phyloP scores from a whole-genome alignment of 441 rosid genomes.

The Populus hybrid region DNA sequence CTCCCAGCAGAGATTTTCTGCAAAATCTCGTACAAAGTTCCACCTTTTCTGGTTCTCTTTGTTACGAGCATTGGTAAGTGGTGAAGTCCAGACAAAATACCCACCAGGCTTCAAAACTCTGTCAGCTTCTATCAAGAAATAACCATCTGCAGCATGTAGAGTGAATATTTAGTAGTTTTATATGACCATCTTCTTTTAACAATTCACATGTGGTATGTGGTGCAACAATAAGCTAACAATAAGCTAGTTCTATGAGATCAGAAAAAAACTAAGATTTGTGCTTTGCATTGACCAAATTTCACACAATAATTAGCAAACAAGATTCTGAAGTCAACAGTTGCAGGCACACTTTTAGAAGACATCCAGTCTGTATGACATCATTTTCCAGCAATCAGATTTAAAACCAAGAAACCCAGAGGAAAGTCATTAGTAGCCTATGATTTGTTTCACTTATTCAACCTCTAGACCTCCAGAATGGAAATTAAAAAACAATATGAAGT shows the following conservation, averaged over 20 bases:
- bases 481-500: too few relatives aligned
- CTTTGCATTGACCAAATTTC: background rate
- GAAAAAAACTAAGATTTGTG: background rate
- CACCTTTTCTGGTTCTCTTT: slow-evolving; percentile 63
- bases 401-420: background rate
- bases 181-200: background rate
- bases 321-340: background rate
- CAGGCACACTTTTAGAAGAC: background rate
- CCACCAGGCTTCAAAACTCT: slow-evolving; percentile 90
- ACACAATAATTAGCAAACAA: background rate
- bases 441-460: background rate
- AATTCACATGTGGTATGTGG: background rate
- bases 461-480: background rate
- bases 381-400: background rate
- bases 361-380: background rate
- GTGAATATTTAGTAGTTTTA: background rate
- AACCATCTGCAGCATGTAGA: slow-evolving; percentile 56
- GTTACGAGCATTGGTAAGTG: slow-evolving; percentile 65
- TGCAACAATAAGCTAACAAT: background rate
- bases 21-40: slow-evolving; percentile 66
- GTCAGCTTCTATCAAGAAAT: slow-evolving; percentile 70
- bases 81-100: slow-evolving; percentile 91
- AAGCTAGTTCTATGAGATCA: background rate
- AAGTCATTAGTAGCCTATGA: background rate
- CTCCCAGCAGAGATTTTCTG: slow-evolving; percentile 85